Base-by-base conservation (phyloP, 2,329 filamentous ascomycete species). In the Nothophoma quercina region DNA sequence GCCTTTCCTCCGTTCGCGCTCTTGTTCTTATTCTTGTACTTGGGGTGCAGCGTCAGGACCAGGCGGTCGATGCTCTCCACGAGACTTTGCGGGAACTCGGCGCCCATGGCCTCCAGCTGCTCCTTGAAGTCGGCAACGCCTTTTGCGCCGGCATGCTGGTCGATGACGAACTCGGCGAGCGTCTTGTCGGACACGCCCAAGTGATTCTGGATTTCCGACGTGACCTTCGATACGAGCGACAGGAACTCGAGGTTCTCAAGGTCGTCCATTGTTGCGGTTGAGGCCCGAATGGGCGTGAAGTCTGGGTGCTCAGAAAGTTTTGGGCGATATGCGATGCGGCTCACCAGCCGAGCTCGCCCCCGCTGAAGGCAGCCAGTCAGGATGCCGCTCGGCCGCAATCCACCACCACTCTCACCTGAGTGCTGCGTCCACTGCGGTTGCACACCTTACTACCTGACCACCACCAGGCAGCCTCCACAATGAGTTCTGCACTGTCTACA, bases 131-230 rank as follows among this genome's bases (percentile, higher is more conserved):
- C 87, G 44, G 82, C 75, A 50, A 90, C 80, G 22, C 83, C 83
- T 43, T 81, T 82, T 78, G 87, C 89, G 82, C 93, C 85, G 72
- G 88, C 77, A 66, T 96, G 91, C 72, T 96, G 89, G 56, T 90
- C 90, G 70, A 99, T 96, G 67, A 99, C 86, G 71, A 96, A 99
- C 76, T 99, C 95, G 64, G 95, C 93, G 21, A 99, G 86, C 5
- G 91, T 96, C 77, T 96, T 97, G 77, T 99, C 93, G 72, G 85
- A 89, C 65, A 97, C 86, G 49, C 93, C 91, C 54, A 98, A 78
- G 77, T 99, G 91, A 70, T 99, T 99, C 67, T 96, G 89, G 45
- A 99, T 83, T 76, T 99, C 95, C 15, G 90, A 93, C 12, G 92
- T 92, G 65, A 99, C 91, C 75, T 93, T 96, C 42, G 91, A 95